These are phyloP conservation scores for Dimargaris xerosporica DNA, from an alignment of 192 early-diverging fungal genomes.

Conservation along the genomic window DNA sequence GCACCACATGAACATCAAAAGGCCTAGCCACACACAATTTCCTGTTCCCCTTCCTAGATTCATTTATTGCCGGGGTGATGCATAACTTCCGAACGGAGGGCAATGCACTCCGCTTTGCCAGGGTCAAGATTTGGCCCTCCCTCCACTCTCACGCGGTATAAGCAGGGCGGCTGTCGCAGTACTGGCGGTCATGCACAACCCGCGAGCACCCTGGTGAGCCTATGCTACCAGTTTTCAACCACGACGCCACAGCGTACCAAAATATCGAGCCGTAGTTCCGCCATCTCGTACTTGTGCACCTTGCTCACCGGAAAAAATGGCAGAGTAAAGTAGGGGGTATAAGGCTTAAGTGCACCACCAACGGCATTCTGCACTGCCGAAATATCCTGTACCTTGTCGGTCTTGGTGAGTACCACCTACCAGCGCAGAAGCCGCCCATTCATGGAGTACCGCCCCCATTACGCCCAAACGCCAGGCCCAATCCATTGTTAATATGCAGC, in stretches of 20 bases:
- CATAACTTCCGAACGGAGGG: too few species aligned
- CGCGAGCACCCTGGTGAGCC: too few species aligned
- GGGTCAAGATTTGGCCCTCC: too few species aligned
- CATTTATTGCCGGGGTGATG: too few species aligned
- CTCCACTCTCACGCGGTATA: too few species aligned
- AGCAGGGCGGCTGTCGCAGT: too few species aligned
- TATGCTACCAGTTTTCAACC: too few species aligned
- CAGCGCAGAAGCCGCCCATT: neutral
- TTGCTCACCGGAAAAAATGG: neutral
- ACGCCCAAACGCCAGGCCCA: neutral
- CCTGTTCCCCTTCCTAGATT: too few species aligned
- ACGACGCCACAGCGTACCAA: neutral
- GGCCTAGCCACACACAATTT: too few species aligned
- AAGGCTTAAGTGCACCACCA: neutral
- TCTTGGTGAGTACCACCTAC: conserved; percentile 5
- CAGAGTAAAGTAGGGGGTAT: neutral
- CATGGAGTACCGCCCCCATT: neutral
- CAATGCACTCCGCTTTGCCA: too few species aligned
- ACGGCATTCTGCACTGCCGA: neutral
- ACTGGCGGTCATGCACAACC: too few species aligned
- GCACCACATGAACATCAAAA: too few species aligned
- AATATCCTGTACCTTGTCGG: neutral
- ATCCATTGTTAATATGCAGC: neutral
- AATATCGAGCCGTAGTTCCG: conserved; percentile 6
- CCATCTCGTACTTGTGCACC: neutral